Conservation (phyloP, 495 filamentous ascomycete species). For the Penicillium dipodomyicola region DNA sequence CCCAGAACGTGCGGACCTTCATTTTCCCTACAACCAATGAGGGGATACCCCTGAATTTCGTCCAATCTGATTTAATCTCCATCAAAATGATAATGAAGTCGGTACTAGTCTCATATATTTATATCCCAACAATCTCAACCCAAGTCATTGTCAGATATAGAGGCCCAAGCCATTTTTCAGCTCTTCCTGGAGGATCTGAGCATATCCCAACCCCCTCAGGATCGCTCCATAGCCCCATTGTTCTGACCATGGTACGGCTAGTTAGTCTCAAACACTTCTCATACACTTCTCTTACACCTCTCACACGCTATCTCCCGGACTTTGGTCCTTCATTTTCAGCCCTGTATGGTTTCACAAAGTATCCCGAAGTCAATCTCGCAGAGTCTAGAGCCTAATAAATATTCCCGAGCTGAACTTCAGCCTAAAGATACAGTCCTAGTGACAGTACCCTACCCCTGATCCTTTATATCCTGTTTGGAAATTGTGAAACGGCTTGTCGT, state of each 20-base stretch:
- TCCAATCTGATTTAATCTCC: conserved; percentile 1
- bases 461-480: conserved; percentile 3
- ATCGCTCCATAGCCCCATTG: conserved; percentile 3
- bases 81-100: not conserved
- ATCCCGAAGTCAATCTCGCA: not conserved
- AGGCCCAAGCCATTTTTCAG: too few relatives aligned
- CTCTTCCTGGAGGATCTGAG: not conserved
- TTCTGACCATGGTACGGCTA: not conserved
- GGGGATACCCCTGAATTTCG: conserved; percentile 2
- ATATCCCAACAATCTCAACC: not conserved
- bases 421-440: not conserved
- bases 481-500: conserved; percentile 8
- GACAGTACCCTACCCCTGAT: conserved; percentile 6
- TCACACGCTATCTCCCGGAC: not conserved
- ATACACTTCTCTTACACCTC: too few relatives aligned
- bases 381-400: conserved; percentile 5
- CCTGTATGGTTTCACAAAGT: conserved; percentile 1
- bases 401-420: not conserved
- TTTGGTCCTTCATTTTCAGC: not conserved
- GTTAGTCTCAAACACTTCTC: conserved; percentile 2
- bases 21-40: conserved; percentile 4
- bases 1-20: conserved; percentile 11
- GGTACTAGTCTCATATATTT: not conserved
- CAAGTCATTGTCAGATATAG: not conserved
- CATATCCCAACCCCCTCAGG: not conserved